These are phyloP conservation scores for Orychophragmus violaceus DNA, from an alignment of 345 rosid species.

Conservation along the genomic window DNA sequence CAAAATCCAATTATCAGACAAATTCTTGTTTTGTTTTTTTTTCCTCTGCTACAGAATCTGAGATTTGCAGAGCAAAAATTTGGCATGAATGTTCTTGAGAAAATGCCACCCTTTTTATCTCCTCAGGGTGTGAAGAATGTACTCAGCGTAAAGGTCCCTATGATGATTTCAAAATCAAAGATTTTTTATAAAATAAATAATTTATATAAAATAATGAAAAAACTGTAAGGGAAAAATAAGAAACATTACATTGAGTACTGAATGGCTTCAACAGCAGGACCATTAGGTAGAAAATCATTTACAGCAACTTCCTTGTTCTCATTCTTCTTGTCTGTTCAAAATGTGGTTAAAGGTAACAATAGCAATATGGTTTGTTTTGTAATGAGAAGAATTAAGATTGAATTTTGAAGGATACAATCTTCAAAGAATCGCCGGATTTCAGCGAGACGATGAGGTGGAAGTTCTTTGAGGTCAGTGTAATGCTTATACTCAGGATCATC, in stretches of 20 bases:
- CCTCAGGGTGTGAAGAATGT: constrained; percentile 74
- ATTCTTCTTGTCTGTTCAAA: constrained; percentile 78
- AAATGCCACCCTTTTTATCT: constrained; percentile 24
- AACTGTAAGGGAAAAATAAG: neutral
- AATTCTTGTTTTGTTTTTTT: constrained; percentile 3
- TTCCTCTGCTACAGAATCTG: constrained; percentile 17
- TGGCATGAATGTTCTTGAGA: constrained; percentile 21
- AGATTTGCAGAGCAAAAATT: constrained; percentile 11
- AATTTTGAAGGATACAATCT: constrained; percentile 64
- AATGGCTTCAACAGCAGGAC: constrained; percentile 63
- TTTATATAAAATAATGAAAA: neutral
- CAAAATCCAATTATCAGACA: constrained; percentile 6
- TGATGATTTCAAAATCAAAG: neutral
- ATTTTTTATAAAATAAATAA: neutral
- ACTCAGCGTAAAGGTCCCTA: constrained; percentile 92
- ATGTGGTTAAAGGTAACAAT: constrained; percentile 21
- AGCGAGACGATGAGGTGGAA: constrained; percentile 89
- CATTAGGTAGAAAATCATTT: constrained; percentile 67
- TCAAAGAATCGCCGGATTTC: constrained; percentile 95
- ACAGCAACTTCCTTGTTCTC: constrained; percentile 99
- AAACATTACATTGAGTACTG: constrained; percentile 74
- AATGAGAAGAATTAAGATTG: neutral
- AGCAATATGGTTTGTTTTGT: neutral
- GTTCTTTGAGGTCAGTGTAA: constrained; percentile 67
- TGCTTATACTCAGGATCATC: constrained; percentile 98